These are phyloP conservation scores for Cicer pinnatifidum DNA, from an alignment of 306 rosid species.

Conservation along the genomic window DNA sequence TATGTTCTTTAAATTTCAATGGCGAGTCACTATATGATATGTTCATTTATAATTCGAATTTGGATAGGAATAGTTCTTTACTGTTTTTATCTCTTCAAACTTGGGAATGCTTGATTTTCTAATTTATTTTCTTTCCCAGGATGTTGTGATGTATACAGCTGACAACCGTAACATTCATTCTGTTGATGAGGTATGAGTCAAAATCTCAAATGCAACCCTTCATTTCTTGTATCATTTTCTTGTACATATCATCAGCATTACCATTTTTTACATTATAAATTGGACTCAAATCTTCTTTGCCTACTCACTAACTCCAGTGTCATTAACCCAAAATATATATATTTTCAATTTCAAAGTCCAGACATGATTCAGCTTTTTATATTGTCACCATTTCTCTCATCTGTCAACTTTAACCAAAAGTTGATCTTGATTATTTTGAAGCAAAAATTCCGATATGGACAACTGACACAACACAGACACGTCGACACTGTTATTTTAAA, in stretches of 20 bases:
- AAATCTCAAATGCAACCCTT: conserved; percentile 13
- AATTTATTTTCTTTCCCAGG: conserved; percentile 55
- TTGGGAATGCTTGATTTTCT: conserved; percentile 2
- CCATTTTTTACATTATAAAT: neutral
- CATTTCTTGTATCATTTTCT: neutral
- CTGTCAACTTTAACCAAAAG: neutral
- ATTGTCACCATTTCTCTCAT: conserved; percentile 15
- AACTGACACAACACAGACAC: too few species aligned
- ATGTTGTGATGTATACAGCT: conserved; percentile 84
- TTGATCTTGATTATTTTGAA: neutral
- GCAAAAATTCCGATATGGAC: too few species aligned
- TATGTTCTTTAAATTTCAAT: conserved; percentile 12
- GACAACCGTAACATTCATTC: conserved; percentile 76
- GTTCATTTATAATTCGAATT: conserved; percentile 19
- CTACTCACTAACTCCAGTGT: neutral
- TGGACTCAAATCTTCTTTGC: neutral
- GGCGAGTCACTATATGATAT: conserved; percentile 10
- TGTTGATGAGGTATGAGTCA: conserved; percentile 78
- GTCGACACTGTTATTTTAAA: too few species aligned
- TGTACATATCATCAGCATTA: conserved; percentile 3
- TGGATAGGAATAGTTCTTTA: neutral
- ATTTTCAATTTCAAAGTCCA: neutral
- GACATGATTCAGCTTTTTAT: conserved; percentile 12
- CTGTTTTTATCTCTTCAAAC: conserved; percentile 26
- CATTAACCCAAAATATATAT: neutral